Evolutionary conservation across 176 grass and related monocot species (phyloP).

Genomic region (Paspalum vaginatum): DNA sequence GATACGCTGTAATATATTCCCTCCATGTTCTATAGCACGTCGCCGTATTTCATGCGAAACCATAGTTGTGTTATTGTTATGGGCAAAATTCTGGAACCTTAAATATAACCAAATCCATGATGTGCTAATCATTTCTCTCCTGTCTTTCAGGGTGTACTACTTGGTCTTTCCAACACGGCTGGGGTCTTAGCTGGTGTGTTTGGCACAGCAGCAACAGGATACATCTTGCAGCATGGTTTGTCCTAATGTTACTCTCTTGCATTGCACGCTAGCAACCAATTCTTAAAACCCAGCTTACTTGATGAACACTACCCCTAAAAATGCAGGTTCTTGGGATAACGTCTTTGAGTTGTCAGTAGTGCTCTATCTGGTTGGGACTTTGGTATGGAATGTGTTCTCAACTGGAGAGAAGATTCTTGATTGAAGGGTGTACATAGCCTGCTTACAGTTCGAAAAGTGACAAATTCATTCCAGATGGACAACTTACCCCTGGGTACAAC

Average conservation of each 20-base stretch:
- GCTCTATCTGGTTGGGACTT: constrained; percentile 84
- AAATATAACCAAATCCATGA: constrained; percentile 27
- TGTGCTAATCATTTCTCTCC: constrained; percentile 22
- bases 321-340: constrained; percentile 89
- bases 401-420: constrained; percentile 93
- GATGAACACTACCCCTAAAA: constrained; percentile 12
- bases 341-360: constrained; percentile 82
- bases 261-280: not conserved
- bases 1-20: constrained; percentile 68
- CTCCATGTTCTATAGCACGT: constrained; percentile 8
- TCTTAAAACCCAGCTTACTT: constrained; percentile 11
- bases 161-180: constrained; percentile 93
- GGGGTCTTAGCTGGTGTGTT: constrained; percentile 95
- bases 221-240: constrained; percentile 94
- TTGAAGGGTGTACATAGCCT: constrained; percentile 51
- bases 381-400: constrained; percentile 93
- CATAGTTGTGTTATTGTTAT: not conserved
- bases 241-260: not conserved
- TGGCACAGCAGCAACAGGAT: constrained; percentile 89
- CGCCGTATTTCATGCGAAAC: not conserved
- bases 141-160: constrained; percentile 72
- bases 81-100: constrained; percentile 5
- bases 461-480: not conserved
- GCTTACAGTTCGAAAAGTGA: constrained; percentile 21
- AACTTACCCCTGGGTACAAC: constrained; percentile 27